These are phyloP conservation scores for Globisporangium paddicum DNA, from an alignment of 352 stramenopile species.

Conservation along the genomic window DNA sequence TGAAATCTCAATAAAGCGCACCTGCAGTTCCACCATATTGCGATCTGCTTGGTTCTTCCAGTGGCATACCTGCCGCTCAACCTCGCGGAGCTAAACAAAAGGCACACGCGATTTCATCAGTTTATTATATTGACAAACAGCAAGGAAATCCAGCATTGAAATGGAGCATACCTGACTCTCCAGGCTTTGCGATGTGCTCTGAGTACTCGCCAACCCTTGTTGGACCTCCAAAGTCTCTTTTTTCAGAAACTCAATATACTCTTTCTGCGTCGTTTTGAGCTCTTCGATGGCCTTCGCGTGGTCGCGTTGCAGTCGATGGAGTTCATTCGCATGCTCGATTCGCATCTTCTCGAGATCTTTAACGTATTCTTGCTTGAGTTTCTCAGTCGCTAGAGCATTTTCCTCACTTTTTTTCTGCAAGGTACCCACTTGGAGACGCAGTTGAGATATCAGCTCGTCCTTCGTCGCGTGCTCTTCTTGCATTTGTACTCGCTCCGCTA, in stretches of 20 bases:
- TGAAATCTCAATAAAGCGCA: conserved; percentile 16
- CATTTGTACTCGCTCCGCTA: conserved; percentile 34
- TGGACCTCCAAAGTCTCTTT: conserved; percentile 33
- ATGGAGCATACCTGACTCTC: conserved; percentile 31
- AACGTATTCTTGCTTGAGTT: conserved; percentile 39
- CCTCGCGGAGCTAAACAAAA: conserved; percentile 23
- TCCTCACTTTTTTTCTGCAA: conserved; percentile 36
- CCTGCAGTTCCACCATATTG: conserved; percentile 35
- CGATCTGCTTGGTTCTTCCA: conserved; percentile 38
- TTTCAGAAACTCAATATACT: conserved; percentile 44
- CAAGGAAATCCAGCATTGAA: background rate
- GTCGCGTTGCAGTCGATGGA: conserved; percentile 41
- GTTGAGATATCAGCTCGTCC: conserved; percentile 25
- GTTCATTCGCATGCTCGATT: conserved; percentile 26
- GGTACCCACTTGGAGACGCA: conserved; percentile 27
- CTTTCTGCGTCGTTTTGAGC: conserved; percentile 33
- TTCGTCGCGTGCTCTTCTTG: conserved; percentile 29
- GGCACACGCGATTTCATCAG: background rate
- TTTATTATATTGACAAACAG: background rate
- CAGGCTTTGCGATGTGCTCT: conserved; percentile 21
- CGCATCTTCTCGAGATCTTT: conserved; percentile 44
- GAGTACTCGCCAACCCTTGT: conserved; percentile 18
- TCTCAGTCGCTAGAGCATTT: conserved; percentile 25
- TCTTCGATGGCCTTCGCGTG: conserved; percentile 36
- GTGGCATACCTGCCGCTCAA: conserved; percentile 26